Conservation (phyloP, 1,284 basidiomycete species). For the Fomitiporia mediterranea region DNA sequence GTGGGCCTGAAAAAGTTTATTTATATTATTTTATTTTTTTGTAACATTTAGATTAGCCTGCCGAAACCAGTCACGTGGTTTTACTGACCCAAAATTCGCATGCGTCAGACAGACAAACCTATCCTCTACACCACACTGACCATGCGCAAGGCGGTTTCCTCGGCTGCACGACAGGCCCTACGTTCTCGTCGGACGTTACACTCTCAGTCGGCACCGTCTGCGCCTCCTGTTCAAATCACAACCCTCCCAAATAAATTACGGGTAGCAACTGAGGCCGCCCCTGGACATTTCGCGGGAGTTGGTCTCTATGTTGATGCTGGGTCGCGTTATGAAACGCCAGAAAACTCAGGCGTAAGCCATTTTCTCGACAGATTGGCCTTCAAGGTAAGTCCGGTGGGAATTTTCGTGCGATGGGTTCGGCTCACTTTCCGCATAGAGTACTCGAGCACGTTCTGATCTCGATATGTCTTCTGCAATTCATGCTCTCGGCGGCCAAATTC, state of each 20-base stretch:
- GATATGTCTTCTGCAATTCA: slow-evolving; percentile 85
- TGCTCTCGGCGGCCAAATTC: slow-evolving; percentile 87
- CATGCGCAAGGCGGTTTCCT: slow-evolving; percentile 14
- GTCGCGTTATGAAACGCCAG: slow-evolving; percentile 81
- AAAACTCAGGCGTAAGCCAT: slow-evolving; percentile 83
- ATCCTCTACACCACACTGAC: neutral
- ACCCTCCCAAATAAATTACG: slow-evolving; percentile 90
- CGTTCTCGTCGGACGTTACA: slow-evolving; percentile 13
- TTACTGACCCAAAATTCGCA: neutral
- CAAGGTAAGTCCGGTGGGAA: slow-evolving; percentile 61
- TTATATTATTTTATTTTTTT: neutral
- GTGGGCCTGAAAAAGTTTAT: no score
- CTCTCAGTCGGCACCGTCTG: neutral
- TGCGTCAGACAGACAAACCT: neutral
- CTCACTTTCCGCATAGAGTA: slow-evolving; percentile 43
- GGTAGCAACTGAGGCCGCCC: slow-evolving; percentile 87
- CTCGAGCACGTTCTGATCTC: slow-evolving; percentile 53
- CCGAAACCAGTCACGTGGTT: neutral
- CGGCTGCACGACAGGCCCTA: slow-evolving; percentile 9
- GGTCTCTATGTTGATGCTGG: slow-evolving; percentile 95
- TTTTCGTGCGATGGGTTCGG: neutral
- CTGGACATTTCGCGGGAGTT: slow-evolving; percentile 92
- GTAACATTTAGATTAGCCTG: neutral
- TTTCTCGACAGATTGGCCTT: slow-evolving; percentile 95
- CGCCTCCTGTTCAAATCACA: slow-evolving; percentile 55